Evolutionary conservation across 2,329 filamentous ascomycete genomes (phyloP).

Genomic region (Chaetomium sp.): DNA sequence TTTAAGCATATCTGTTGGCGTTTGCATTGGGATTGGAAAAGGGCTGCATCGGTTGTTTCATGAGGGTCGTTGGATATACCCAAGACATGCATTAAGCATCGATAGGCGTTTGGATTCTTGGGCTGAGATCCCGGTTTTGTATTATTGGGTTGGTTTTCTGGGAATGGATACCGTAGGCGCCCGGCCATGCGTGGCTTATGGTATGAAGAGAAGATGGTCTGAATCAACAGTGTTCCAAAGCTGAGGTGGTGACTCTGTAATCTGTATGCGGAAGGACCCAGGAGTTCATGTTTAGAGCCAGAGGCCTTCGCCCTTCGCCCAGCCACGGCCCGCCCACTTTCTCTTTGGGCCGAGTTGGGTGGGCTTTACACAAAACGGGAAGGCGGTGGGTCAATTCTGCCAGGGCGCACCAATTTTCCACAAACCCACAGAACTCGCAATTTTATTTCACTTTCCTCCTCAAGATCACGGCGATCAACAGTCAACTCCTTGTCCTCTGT

Average conservation of each 20-base stretch:
- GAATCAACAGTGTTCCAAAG: not conserved
- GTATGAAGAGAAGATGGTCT: conserved; percentile 2
- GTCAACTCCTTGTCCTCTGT: conserved; percentile 34
- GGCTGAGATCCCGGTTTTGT: conserved; percentile 15
- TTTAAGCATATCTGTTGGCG: conserved; percentile 12
- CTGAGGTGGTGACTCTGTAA: not conserved
- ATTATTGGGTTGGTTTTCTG: not conserved
- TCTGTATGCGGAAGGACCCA: too few species aligned
- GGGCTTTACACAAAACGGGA: conserved; percentile 10
- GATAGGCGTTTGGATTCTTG: conserved; percentile 18
- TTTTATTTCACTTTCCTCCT: conserved; percentile 24
- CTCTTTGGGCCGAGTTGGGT: not conserved
- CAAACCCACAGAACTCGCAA: conserved; percentile 28
- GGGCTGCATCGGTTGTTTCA: not conserved
- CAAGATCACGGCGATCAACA: conserved; percentile 37
- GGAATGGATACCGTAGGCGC: not conserved
- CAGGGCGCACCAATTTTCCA: conserved; percentile 31
- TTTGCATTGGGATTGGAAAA: conserved; percentile 8
- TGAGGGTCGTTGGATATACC: conserved; percentile 29
- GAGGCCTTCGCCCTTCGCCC: not conserved
- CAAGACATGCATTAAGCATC: conserved; percentile 23
- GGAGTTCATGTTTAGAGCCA: too few species aligned
- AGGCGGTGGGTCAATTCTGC: conserved; percentile 28
- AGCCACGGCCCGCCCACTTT: not conserved
- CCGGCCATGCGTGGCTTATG: not conserved